Conservation (phyloP, 2,329 filamentous ascomycete species). For the Zasmidium citrigriseum region DNA sequence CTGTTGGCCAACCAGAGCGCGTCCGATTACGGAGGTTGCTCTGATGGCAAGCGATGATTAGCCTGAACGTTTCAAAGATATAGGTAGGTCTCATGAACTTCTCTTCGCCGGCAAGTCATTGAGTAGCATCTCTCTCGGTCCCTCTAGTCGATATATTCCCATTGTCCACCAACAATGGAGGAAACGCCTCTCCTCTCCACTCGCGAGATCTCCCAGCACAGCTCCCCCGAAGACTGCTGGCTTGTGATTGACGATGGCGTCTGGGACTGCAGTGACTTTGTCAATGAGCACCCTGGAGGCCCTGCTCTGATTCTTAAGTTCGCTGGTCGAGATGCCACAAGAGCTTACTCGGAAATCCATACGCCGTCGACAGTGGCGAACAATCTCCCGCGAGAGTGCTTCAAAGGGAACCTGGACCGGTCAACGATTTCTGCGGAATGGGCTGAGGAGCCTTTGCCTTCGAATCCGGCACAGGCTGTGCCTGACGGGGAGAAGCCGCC, state of each 20-base stretch:
- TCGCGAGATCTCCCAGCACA: constrained; percentile 24
- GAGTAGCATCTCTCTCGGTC: no score
- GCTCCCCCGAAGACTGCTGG: constrained; percentile 49
- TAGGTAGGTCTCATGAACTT: background rate
- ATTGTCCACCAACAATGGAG: constrained; percentile 11
- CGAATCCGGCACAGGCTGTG: constrained; percentile 16
- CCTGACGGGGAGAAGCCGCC: constrained; percentile 42
- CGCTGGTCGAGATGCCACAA: constrained; percentile 56
- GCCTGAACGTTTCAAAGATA: background rate
- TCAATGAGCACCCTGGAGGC: constrained; percentile 60
- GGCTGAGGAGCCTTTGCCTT: constrained; percentile 5
- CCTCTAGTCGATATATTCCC: background rate
- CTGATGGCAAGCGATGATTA: background rate
- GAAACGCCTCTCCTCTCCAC: constrained; percentile 16
- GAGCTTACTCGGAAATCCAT: constrained; percentile 56
- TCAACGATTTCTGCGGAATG: constrained; percentile 24
- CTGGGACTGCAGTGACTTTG: constrained; percentile 66
- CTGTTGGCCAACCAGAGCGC: background rate
- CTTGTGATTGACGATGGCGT: constrained; percentile 66
- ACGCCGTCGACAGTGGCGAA: constrained; percentile 41
- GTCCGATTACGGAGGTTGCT: background rate
- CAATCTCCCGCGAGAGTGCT: constrained; percentile 43
- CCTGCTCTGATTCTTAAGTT: constrained; percentile 52
- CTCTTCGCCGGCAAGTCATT: no score
- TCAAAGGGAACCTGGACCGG: constrained; percentile 36